phyloP scores from a whole-genome alignment of 805 yeast genomes.

The Metschnikowia santaceciliae region DNA sequence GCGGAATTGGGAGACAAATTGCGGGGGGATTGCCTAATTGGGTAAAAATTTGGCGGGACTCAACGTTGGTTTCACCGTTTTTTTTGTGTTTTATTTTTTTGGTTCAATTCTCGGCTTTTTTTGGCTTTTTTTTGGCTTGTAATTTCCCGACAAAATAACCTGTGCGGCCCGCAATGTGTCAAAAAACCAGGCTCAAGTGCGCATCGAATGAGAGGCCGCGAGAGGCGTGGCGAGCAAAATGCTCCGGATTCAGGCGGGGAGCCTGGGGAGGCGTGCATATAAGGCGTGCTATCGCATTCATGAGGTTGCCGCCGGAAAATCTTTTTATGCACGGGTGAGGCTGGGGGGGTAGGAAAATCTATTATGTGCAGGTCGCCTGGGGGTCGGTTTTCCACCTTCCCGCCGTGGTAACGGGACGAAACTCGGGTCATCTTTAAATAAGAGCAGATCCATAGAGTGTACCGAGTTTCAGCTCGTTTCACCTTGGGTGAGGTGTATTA shows the following conservation, averaged over 20 bases:
- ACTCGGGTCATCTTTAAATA: no score
- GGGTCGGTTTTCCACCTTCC: neutral
- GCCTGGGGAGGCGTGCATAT: neutral
- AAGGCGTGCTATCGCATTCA: neutral
- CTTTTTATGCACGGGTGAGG: constrained; percentile 1
- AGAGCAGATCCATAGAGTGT: no score
- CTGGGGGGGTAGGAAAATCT: no score
- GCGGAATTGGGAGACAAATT: no score
- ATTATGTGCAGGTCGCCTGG: neutral
- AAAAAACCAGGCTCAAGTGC: neutral
- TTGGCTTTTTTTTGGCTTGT: no score
- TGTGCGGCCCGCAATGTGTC: neutral
- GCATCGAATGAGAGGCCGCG: neutral
- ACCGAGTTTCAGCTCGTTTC: neutral
- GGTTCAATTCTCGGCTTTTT: no score
- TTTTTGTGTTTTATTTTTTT: no score
- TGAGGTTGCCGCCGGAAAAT: constrained; percentile 5
- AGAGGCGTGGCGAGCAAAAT: neutral
- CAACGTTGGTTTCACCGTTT: no score
- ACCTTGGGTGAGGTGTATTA: neutral
- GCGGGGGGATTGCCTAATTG: no score
- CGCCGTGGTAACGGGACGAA: neutral
- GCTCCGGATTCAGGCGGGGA: neutral
- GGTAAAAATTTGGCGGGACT: no score
- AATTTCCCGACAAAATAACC: no score